Conservation (phyloP, 768 basidiomycete species). For the Baorangia bicolor region DNA sequence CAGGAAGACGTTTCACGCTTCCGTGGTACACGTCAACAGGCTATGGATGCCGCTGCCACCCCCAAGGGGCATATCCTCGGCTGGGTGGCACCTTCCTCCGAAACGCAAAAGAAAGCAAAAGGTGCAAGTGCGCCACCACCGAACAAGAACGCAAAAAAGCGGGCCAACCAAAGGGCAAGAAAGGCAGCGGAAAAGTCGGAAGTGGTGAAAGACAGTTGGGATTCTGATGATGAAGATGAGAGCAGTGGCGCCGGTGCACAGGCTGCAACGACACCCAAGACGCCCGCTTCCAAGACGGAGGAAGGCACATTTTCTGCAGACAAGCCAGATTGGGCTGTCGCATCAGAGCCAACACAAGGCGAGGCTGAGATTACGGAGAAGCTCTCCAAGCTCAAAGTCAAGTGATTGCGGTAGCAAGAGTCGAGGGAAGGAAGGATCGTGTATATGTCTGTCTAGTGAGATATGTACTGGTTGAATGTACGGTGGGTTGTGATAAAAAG, state of each 20-base stretch:
- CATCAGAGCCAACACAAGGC: constrained; percentile 13
- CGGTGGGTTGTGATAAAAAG: neutral
- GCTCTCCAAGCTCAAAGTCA: constrained; percentile 58
- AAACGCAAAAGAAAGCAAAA: constrained; percentile 31
- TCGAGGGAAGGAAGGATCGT: neutral
- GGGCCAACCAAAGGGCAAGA: constrained; percentile 77
- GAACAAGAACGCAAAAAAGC: constrained; percentile 82
- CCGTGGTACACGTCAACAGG: constrained; percentile 71
- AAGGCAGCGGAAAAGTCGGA: constrained; percentile 52
- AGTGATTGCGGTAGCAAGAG: constrained; percentile 31
- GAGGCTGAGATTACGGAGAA: constrained; percentile 43
- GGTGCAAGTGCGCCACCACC: constrained; percentile 39
- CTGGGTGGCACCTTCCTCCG: constrained; percentile 64
- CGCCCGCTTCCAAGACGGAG: constrained; percentile 27
- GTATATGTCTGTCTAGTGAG: neutral
- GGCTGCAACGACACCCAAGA: constrained; percentile 11
- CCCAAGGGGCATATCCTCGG: constrained; percentile 84
- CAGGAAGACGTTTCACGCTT: constrained; percentile 93
- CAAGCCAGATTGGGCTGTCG: constrained; percentile 20
- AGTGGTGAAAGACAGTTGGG: constrained; percentile 73
- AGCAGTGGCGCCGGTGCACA: constrained; percentile 7
- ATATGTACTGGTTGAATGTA: neutral
- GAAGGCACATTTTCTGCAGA: constrained; percentile 28
- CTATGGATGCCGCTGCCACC: constrained; percentile 60
- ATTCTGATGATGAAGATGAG: constrained; percentile 67